Evolutionary conservation across 192 early-diverging fungal species (phyloP).

Genomic region (Rhizophagus prolifer): DNA sequence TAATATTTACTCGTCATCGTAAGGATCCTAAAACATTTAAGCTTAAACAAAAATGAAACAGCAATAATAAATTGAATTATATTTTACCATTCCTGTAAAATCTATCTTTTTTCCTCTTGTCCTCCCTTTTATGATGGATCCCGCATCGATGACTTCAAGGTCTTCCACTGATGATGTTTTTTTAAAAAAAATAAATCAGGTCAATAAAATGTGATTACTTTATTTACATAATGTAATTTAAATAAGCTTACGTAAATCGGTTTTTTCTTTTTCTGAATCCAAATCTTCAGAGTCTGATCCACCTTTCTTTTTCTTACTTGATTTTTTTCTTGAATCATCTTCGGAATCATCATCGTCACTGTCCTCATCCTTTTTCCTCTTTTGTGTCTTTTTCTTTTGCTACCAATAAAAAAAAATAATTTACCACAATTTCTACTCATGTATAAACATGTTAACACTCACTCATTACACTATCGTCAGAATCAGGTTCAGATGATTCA

Average conservation of each 20-base stretch:
- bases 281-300: neutral
- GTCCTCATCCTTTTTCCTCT: neutral
- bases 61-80: neutral
- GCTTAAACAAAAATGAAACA: neutral
- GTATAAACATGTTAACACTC: neutral
- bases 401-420: neutral
- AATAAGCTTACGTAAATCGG: neutral
- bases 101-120: conserved; percentile 19
- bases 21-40: neutral
- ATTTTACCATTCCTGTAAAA: conserved; percentile 11
- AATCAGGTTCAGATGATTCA: neutral
- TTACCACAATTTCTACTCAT: neutral
- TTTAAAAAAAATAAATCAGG: neutral
- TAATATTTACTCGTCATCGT: neutral
- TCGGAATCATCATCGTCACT: conserved; percentile 7
- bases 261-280: too few relatives aligned
- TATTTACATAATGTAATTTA: too few relatives aligned
- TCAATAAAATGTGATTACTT: neutral
- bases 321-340: neutral
- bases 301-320: neutral
- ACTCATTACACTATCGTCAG: neutral
- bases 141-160: neutral
- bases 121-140: neutral
- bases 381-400: neutral
- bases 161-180: neutral